Base-by-base conservation (phyloP, 805 yeast genomes). In the Lipomyces yamadae region DNA sequence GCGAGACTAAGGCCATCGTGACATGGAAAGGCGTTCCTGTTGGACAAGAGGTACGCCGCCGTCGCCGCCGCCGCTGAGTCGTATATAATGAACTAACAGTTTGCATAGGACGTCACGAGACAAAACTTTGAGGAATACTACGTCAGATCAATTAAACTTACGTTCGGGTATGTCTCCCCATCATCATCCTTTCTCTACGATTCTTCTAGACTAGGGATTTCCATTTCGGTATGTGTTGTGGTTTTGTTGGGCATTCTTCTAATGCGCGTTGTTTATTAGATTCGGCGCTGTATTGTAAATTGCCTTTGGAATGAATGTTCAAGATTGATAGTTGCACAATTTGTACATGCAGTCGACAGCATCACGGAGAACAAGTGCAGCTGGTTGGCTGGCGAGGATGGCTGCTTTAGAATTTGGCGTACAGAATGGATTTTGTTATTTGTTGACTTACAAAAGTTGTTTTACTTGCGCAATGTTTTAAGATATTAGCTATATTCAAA, bases 121-220 rank as follows among this genome's bases (percentile, higher is more conserved):
- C 85, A 82, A 53, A 95, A 94, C 78, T 94, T 95, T 75, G 91
- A 92, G 74, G 92, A 91, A 68, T 91, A 92, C 79, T 95, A 95
- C 76, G 87, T 95, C 61, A 88, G 89, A 78, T 86, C 97, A 5
- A 94, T 95, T 75, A 95, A 92, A 80, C 76, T 91, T 55, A 89
- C 97, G 0, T 95, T 95, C 78, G 99, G 99, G 70, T 70, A 67
- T 37, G 69, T 68, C 45, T 15, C 18, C 7, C 45, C 61, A 34
- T 24, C 56, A 34, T 24, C 56, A 30, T 52, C 58, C 33, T 56
- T 18, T n/a, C 18, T 32, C 1, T 24, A 10, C 29, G 13, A 57
- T 18, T 57, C 64, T 13, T 33, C 53, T 42, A 42, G 48, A n/a
- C 24, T 42, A 15, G 18, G 15, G 24, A 15, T 42, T 6, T 42